Conservation (phyloP, 768 basidiomycete genomes). For the Phlebiopsis flavidoalba region DNA sequence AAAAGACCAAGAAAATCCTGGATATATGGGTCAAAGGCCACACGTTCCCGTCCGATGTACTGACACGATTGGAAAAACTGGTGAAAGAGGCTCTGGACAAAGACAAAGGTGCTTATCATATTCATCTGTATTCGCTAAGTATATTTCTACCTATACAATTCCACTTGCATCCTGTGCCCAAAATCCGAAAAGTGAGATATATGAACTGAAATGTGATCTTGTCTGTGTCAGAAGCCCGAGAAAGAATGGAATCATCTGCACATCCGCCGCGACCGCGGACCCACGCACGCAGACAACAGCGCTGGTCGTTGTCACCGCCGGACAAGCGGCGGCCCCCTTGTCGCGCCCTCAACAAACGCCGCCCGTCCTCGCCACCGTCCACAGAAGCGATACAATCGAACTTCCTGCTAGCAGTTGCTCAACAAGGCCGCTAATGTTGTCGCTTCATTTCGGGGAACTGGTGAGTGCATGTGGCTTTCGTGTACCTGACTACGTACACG, state of each 20-base stretch:
- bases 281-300: slow-evolving; percentile 15
- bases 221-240: slow-evolving; percentile 52
- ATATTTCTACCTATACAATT: slow-evolving; percentile 63
- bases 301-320: slow-evolving; percentile 14
- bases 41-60: slow-evolving; percentile 78
- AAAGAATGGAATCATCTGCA: slow-evolving; percentile 18
- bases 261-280: slow-evolving; percentile 17
- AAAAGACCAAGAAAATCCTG: slow-evolving; percentile 93
- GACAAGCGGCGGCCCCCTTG: slow-evolving; percentile 13
- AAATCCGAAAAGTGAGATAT: slow-evolving; percentile 49
- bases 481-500: not conserved
- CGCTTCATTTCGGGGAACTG: slow-evolving; percentile 26
- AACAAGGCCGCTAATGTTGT: slow-evolving; percentile 45
- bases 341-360: slow-evolving; percentile 9
- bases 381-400: slow-evolving; percentile 49
- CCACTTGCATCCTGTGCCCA: slow-evolving; percentile 47
- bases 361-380: slow-evolving; percentile 26
- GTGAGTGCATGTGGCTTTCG: slow-evolving; percentile 31
- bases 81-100: slow-evolving; percentile 45
- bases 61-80: slow-evolving; percentile 68
- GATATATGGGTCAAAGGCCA: slow-evolving; percentile 94
- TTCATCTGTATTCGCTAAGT: slow-evolving; percentile 76
- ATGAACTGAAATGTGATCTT: slow-evolving; percentile 63
- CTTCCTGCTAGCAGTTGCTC: slow-evolving; percentile 65
- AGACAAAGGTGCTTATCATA: slow-evolving; percentile 84